Evolutionary conservation across 139 green algal genomes (phyloP), one percentile per base, ranked within the genome.

Genomic region (Auxenochlorella protothecoides): DNA sequence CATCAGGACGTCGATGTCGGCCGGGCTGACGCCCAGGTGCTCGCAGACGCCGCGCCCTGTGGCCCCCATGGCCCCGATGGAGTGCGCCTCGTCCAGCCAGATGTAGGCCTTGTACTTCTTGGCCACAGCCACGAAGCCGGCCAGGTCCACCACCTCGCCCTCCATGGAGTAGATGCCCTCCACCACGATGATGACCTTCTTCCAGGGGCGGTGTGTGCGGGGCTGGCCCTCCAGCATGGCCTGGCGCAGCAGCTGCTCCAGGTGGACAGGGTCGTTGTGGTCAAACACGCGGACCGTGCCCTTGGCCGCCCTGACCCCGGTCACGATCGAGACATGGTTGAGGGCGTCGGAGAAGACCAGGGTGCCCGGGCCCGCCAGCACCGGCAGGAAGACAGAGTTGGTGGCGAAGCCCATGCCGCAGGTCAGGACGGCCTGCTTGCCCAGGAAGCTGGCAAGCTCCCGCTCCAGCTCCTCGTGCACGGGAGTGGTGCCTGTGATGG

Each of bases 151-250:
- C 14, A 93, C 79, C 88, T 99, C 93, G 0, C 95, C 95, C 81
- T 99, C 95, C 95, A 99, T 99, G 72, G 79, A 91, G 83, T 98
- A 99, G 69, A 98, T 92, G 64, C 95, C 95, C 82, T 99, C 95
- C 6, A 98, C 85, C 8, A 99, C 86, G 54, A 99, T 86, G 27
- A 98, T 75, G 27, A 98, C 89, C 84, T 98, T 98, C 71, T 90
- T 96, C 94, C 93, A 98, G 0, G 91, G 89, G 14, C 93, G 78
- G 55, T 86, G 81, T 11, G 86, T 97, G 63, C 93, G 86, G 7
- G 92, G 91, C 85, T 99, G 94, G 13, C 94, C 94, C 66, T 97
- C 83, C 4, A 89, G 88, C 44, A 98, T 96, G 70, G 79, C 79
- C 3, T 78, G 72, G 2, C 90, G 84, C 74, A 99, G 84, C 66